Evolutionary conservation across 371 early-diverging fungal species (phyloP).

Genomic region (Mucor velutinosus): DNA sequence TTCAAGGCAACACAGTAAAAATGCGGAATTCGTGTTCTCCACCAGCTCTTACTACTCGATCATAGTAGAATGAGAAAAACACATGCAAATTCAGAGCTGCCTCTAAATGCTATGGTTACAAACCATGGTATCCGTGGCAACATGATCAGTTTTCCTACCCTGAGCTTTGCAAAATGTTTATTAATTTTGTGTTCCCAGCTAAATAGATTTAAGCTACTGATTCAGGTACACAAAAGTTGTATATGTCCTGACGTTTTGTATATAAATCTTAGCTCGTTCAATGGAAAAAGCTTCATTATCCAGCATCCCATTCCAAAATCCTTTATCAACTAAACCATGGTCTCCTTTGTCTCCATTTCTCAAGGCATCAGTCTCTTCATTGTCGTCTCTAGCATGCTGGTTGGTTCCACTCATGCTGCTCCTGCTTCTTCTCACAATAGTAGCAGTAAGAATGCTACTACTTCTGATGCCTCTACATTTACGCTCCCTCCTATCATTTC

Average conservation of each 20-base stretch:
- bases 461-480: neutral
- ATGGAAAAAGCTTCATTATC: neutral
- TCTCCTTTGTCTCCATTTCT: slow-evolving; percentile 18
- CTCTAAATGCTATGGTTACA: neutral
- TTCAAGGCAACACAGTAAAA: neutral
- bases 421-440: neutral
- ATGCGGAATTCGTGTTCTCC: neutral
- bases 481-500: slow-evolving; percentile 15
- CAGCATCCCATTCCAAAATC: neutral
- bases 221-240: neutral
- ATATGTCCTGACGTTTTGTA: neutral
- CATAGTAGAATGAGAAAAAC: neutral
- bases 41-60: neutral
- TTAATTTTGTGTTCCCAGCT: neutral
- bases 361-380: slow-evolving; percentile 1
- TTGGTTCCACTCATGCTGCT: slow-evolving; percentile 8
- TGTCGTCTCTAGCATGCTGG: slow-evolving; percentile 5
- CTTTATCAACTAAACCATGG: slow-evolving; percentile 3
- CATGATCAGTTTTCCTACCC: neutral
- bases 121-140: too few species aligned
- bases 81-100: neutral
- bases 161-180: neutral
- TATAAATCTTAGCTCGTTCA: neutral
- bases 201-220: neutral
- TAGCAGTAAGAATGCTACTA: neutral